Percentiles rank a stretch among this genome's conserved stretches.
Evolutionary conservation across 768 basidiomycete genomes (phyloP).

Genomic region (Calocera viscosa): DNA sequence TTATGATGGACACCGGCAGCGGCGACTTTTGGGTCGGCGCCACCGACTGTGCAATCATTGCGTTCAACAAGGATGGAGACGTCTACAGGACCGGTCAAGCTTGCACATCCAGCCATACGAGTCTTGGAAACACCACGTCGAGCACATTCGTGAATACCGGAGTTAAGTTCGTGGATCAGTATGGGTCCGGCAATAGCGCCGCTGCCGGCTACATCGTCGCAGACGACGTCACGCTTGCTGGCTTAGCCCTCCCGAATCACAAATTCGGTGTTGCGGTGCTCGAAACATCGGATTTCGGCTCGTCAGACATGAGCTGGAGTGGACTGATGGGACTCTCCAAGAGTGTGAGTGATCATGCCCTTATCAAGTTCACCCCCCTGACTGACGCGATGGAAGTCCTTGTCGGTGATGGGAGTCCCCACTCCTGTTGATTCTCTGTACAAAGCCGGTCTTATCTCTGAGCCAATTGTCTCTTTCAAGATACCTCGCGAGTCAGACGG

Average conservation of each 20-base stretch:
- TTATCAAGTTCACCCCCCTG: too few relatives aligned
- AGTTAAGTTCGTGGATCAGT: conserved; percentile 45
- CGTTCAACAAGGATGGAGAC: background rate
- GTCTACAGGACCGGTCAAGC: conserved; percentile 9
- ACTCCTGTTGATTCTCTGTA: conserved; percentile 67
- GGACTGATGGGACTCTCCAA: conserved; percentile 47
- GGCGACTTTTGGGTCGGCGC: background rate
- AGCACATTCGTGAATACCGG: conserved; percentile 46
- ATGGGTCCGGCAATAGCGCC: conserved; percentile 45
- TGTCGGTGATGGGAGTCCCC: too few relatives aligned
- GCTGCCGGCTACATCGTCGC: conserved; percentile 50
- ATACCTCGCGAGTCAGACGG: conserved; percentile 60
- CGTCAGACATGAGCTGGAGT: conserved; percentile 41
- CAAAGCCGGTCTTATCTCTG: conserved; percentile 40
- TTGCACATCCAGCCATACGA: conserved; percentile 44
- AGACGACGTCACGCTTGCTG: conserved; percentile 54
- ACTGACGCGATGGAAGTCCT: too few relatives aligned
- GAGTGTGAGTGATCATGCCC: too few relatives aligned
- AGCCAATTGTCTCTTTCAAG: conserved; percentile 66
- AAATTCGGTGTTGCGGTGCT: conserved; percentile 52
- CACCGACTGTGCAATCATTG: background rate
- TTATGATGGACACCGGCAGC: background rate
- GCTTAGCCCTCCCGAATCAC: conserved; percentile 44
- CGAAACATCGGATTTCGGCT: conserved; percentile 53
- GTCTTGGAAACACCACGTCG: conserved; percentile 51